Conservation (phyloP, 441 rosid genomes). For the Pelargonium exstipulatum region DNA sequence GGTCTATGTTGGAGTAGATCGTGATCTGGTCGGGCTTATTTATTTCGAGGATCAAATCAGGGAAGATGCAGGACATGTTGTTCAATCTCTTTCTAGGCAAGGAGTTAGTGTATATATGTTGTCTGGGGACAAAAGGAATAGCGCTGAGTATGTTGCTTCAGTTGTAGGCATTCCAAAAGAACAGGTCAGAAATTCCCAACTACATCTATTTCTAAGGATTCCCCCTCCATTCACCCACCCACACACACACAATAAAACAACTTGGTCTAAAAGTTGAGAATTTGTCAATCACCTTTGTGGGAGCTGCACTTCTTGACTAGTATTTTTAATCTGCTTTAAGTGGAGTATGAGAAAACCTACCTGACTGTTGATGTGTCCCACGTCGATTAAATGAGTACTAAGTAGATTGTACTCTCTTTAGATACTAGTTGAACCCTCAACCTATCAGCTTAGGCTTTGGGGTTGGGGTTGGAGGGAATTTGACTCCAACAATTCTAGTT, state of each 20-base stretch:
- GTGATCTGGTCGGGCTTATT: conserved; percentile 67
- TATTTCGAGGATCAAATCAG: conserved; percentile 86
- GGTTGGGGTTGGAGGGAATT: no score
- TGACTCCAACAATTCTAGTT: no score
- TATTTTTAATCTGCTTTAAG: not conserved
- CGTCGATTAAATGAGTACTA: no score
- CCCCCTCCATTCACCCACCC: not conserved
- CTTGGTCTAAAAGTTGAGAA: conserved; percentile 6
- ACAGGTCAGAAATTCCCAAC: conserved; percentile 35
- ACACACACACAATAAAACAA: conserved; percentile 2
- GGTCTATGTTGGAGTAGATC: conserved; percentile 78
- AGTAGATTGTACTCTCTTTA: no score
- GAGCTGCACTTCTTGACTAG: not conserved
- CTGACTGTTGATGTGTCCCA: not conserved
- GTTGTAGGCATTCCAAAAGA: conserved; percentile 80
- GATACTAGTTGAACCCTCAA: no score
- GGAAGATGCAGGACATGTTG: conserved; percentile 82
- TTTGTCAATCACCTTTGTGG: not conserved
- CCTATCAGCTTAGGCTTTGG: no score
- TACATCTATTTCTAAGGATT: not conserved
- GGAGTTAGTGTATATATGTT: conserved; percentile 85
- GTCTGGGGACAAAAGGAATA: conserved; percentile 82
- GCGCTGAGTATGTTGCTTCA: conserved; percentile 88
- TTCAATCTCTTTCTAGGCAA: conserved; percentile 51
- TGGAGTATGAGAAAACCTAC: not conserved